Evolutionary conservation across 768 basidiomycete species (phyloP), one percentile per base, ranked within the genome.

Genomic region (Suillus ampliporus): DNA sequence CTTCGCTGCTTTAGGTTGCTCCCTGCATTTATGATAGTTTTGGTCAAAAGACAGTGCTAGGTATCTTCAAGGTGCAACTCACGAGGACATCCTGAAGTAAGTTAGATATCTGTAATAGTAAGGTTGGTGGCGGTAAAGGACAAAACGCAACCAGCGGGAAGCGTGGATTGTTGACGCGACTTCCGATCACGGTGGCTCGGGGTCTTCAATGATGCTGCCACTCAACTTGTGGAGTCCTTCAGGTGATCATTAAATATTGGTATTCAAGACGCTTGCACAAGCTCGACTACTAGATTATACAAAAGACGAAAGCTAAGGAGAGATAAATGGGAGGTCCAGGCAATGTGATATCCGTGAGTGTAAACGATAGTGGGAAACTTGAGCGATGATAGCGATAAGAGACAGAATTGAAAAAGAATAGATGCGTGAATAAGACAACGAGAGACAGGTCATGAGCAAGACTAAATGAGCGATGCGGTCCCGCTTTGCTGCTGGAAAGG

Each of bases 401-500:
- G 51, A 34, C 40, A 21, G 21, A 41, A 51, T 51, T n/a, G 50
- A 51, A n/a, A 51, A 51, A 19, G 31, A 53, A 63, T 23, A 56
- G 40, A 40, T 19, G 28, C 37, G 50, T 23, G 40, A 8, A 63
- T 54, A 61, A 67, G 68, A 67, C 61, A 65, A 44, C 51, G 53
- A 67, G 66, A 34, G 43, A 68, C 62, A 41, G 54, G 63, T 65
- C 58, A 61, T 34, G 58, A 65, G 50, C 37, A 47, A 46, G 38
- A 65, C 73, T 76, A 88, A 64, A 87, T 86, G 60, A 88, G 73
- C 26, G 85, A 85, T 10, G 79, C 74, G 11, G 77, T 76, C 23
- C 76, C 76, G 57, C 81, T 82, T 66, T 79, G 79, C 60, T 80
- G 84, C 64, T 79, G 78, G 47, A 64, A 68, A 47, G 61, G 70